A percentile compares a stretch with the other conserved stretches of the same genome.
phyloP scores from a whole-genome alignment of 2,329 filamentous ascomycete genomes.

The Pseudogymnoascus pannorum region DNA sequence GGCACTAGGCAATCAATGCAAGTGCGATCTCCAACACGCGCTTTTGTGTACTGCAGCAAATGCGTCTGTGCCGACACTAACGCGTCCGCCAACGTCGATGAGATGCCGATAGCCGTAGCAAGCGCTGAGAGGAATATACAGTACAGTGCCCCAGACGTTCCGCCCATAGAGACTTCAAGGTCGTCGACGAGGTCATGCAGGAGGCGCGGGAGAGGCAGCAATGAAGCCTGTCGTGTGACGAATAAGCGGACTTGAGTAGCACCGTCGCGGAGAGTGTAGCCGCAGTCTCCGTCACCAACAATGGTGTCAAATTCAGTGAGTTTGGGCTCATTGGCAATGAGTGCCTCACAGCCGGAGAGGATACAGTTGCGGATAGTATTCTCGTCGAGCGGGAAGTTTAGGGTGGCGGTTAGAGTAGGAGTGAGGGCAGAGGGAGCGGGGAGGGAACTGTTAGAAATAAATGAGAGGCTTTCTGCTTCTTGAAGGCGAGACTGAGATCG shows the following conservation, averaged over 20 bases:
- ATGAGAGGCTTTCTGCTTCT: slow-evolving; percentile 11
- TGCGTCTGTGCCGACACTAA: slow-evolving; percentile 19
- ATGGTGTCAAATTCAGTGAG: slow-evolving; percentile 44
- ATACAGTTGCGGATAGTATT: slow-evolving; percentile 15
- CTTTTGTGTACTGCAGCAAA: slow-evolving; percentile 25
- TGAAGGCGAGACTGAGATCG: slow-evolving; percentile 13
- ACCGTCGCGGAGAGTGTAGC: slow-evolving; percentile 24
- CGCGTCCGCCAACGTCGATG: slow-evolving; percentile 15
- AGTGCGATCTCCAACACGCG: slow-evolving; percentile 27
- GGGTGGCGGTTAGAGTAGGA: slow-evolving; percentile 17
- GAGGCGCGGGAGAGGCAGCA: slow-evolving; percentile 15
- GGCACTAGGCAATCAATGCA: slow-evolving; percentile 28
- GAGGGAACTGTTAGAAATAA: slow-evolving; percentile 10
- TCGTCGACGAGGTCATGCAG: slow-evolving; percentile 23
- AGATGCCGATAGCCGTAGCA: slow-evolving; percentile 15
- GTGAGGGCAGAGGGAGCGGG: slow-evolving; percentile 8
- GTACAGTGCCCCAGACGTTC: slow-evolving; percentile 28
- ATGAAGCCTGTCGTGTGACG: slow-evolving; percentile 17
- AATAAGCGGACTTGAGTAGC: slow-evolving; percentile 28
- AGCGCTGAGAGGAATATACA: slow-evolving; percentile 25
- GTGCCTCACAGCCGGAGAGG: slow-evolving; percentile 21
- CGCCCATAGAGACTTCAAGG: slow-evolving; percentile 27
- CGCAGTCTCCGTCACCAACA: slow-evolving; percentile 29
- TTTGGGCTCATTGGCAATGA: slow-evolving; percentile 44
- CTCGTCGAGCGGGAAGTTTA: slow-evolving; percentile 15